phyloP scores from a whole-genome alignment of 768 basidiomycete genomes.

The Erythrobasidium yunnanense region DNA sequence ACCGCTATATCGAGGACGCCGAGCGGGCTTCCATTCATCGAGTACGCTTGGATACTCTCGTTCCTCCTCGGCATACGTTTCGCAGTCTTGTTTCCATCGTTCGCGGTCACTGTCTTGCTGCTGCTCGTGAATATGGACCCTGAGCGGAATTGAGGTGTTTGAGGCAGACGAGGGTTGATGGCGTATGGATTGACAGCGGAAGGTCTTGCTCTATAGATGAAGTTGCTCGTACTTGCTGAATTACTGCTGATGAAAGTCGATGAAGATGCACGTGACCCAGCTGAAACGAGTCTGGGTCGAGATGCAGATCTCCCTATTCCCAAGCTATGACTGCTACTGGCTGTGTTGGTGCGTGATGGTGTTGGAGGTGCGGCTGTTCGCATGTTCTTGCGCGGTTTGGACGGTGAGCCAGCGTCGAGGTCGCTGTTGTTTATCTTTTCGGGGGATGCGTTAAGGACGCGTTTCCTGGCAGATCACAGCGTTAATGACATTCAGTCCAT shows the following conservation, averaged over 20 bases:
- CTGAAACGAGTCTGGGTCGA: too few relatives aligned
- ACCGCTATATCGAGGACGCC: slow-evolving; percentile 19
- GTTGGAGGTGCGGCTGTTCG: slow-evolving; percentile 11
- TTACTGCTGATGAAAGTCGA: neutral
- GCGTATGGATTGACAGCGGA: neutral
- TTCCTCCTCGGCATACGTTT: slow-evolving; percentile 11
- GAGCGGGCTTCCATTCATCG: slow-evolving; percentile 27
- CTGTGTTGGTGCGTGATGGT: neutral
- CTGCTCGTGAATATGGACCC: neutral
- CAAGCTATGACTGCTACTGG: neutral
- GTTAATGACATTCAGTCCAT: neutral
- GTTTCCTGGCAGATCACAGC: slow-evolving; percentile 13
- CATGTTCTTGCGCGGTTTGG: slow-evolving; percentile 16
- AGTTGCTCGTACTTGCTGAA: slow-evolving; percentile 6
- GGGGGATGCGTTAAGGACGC: slow-evolving; percentile 1
- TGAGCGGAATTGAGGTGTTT: slow-evolving; percentile 1
- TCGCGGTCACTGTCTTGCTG: neutral
- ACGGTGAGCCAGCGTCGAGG: neutral
- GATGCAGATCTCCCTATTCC: neutral
- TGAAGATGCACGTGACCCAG: neutral
- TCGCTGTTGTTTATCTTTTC: neutral
- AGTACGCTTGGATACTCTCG: slow-evolving; percentile 29
- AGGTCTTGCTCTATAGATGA: slow-evolving; percentile 14
- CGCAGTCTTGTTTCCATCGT: slow-evolving; percentile 10
- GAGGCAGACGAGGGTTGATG: slow-evolving; percentile 5